A percentile compares a stretch with the other conserved stretches of the same genome.
These are phyloP conservation scores for Sporothrix brunneoviolacea DNA, from an alignment of 2,329 filamentous ascomycete genomes.

Conservation along the genomic window DNA sequence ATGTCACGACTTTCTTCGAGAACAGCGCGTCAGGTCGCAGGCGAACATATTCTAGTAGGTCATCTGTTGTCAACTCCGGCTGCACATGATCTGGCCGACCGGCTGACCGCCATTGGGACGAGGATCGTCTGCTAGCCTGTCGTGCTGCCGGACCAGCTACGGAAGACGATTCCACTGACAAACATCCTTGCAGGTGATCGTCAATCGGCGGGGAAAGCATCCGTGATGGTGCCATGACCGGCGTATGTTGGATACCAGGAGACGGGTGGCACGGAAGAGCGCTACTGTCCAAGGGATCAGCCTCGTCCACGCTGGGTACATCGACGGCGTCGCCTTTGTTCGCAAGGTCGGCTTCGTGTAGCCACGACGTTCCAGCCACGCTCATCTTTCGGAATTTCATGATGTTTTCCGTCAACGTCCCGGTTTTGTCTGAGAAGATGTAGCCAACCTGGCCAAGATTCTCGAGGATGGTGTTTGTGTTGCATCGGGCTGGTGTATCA, in stretches of 20 bases:
- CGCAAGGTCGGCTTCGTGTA: conserved; percentile 69
- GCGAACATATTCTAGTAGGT: conserved; percentile 73
- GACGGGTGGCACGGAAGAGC: not conserved
- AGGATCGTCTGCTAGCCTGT: conserved; percentile 32
- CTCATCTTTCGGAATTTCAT: conserved; percentile 95
- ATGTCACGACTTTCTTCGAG: conserved; percentile 70
- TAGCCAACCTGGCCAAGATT: conserved; percentile 87
- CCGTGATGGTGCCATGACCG: too few relatives aligned
- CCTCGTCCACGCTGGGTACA: conserved; percentile 6
- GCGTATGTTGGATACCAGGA: too few relatives aligned
- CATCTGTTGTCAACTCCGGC: conserved; percentile 57
- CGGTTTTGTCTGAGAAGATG: conserved; percentile 91
- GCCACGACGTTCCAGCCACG: conserved; percentile 81
- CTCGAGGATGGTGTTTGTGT: conserved; percentile 91
- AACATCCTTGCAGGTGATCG: not conserved
- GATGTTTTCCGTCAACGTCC: conserved; percentile 86
- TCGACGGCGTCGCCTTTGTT: conserved; percentile 21
- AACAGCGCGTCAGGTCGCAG: conserved; percentile 69
- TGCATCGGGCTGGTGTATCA: conserved; percentile 80
- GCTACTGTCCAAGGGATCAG: conserved; percentile 6
- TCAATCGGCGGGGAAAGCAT: too few relatives aligned
- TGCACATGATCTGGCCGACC: conserved; percentile 43
- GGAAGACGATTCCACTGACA: not conserved
- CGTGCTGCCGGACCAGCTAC: conserved; percentile 8
- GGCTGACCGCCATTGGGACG: conserved; percentile 44